These are phyloP conservation scores for Pyrenophora teres DNA, from an alignment of 2,329 filamentous ascomycete species.

Conservation along the genomic window DNA sequence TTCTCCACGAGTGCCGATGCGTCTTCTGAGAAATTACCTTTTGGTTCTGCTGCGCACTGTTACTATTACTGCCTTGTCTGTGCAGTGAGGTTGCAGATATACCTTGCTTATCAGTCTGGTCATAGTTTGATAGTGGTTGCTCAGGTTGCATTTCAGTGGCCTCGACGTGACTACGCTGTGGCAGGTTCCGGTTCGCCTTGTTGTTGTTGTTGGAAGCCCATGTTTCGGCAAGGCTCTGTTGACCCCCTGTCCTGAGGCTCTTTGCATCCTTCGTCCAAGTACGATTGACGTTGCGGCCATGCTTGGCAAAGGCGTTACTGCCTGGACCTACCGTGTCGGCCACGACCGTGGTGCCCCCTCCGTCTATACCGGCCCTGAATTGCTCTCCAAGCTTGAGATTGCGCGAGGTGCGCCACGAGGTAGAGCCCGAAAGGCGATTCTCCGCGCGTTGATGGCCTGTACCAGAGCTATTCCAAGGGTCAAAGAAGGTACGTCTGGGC, in stretches of 20 bases:
- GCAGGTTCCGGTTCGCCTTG: conserved; percentile 11
- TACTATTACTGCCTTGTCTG: background rate
- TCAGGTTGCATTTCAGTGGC: background rate
- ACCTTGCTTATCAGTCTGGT: conserved; percentile 6
- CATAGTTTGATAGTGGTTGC: background rate
- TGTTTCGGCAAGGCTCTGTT: conserved; percentile 42
- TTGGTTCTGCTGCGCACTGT: background rate
- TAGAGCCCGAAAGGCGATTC: conserved; percentile 63
- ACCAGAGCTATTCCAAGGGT: conserved; percentile 74
- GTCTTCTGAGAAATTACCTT: background rate
- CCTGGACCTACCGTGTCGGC: conserved; percentile 68
- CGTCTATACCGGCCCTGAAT: conserved; percentile 61
- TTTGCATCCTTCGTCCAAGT: conserved; percentile 50
- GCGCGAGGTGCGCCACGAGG: conserved; percentile 73
- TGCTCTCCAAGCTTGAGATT: conserved; percentile 72
- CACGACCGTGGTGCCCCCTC: no score
- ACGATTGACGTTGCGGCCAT: conserved; percentile 46
- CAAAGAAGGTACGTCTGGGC: conserved; percentile 53
- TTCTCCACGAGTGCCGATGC: conserved; percentile 20
- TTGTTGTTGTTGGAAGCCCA: conserved; percentile 33
- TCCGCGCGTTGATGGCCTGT: conserved; percentile 81
- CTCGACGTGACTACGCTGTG: conserved; percentile 9
- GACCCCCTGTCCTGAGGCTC: conserved; percentile 54
- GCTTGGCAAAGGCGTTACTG: conserved; percentile 59
- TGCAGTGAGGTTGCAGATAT: background rate